Evolutionary conservation across 345 rosid genomes (phyloP).

Genomic region (Hibiscus syriacus): DNA sequence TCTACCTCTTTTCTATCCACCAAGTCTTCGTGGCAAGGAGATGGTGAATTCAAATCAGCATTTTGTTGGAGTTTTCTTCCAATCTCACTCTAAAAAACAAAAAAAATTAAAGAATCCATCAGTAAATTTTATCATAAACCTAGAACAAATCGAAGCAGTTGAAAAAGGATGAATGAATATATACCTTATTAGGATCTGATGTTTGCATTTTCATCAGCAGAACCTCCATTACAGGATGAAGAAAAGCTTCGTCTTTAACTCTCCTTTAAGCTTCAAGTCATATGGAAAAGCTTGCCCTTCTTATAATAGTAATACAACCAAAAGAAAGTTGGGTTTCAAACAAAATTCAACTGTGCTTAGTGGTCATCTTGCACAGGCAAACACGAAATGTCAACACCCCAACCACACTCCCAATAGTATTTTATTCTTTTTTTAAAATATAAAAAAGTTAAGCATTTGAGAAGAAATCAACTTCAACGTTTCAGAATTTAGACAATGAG

Average conservation of each 20-base stretch:
- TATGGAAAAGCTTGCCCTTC: background rate
- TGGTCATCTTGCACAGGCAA: slow-evolving; percentile 4
- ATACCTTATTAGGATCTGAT: slow-evolving; percentile 8
- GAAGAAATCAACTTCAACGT: slow-evolving; percentile 34
- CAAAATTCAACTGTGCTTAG: slow-evolving; percentile 2
- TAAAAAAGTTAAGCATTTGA: background rate
- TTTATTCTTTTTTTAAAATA: background rate
- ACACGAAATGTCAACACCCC: slow-evolving; percentile 61
- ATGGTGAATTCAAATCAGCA: slow-evolving; percentile 18
- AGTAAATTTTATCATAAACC: background rate
- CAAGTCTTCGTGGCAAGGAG: slow-evolving; percentile 19
- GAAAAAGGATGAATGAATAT: background rate
- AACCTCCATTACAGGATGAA: slow-evolving; percentile 26
- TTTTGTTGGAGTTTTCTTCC: slow-evolving; percentile 11
- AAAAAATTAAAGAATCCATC: background rate
- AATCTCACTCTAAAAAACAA: slow-evolving; percentile 11
- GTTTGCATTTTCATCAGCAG: slow-evolving; percentile 17
- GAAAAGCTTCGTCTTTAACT: background rate
- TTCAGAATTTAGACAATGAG: slow-evolving; percentile 25
- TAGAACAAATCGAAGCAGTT: background rate
- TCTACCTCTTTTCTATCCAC: slow-evolving; percentile 21
- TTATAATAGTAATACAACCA: slow-evolving; percentile 13
- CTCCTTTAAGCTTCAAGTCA: background rate
- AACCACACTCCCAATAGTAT: slow-evolving; percentile 20
- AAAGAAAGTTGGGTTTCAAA: background rate